Evolutionary conservation across 2,329 filamentous ascomycete genomes (phyloP), one percentile per base, ranked within the genome.

Genomic region (Neofusicoccum laricinum): DNA sequence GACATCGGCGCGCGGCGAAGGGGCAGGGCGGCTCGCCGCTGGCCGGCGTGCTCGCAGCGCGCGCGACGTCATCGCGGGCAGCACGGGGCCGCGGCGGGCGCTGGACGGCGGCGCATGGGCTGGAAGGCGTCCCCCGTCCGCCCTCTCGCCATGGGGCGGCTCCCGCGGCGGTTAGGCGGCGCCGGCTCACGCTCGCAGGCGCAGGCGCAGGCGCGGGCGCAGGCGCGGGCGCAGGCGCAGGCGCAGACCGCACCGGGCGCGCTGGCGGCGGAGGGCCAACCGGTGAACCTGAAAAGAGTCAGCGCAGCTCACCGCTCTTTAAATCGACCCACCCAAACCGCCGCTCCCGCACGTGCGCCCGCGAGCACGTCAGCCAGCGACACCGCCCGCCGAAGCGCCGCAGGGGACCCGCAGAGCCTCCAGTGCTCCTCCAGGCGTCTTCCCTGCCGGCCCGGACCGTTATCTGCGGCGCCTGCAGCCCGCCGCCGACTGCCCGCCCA

Each of bases 341-440:
- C 41, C 53, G 48, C 41, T 55, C 55, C 55, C 41, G 55, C 41
- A 46, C 40, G 25, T 4, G 25, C 25, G 25, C 25, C 25, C 25
- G 25, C 25, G 25, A 25, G 25, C 25, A 25, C 25, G 25, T 4
- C 55, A 46, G 19, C 21, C 40, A 40, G 55, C 55, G 55, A 59
- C 10, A 46, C 40, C 55, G 55, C 55, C 40, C 53, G 38, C 38
- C 53, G 53, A 43, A 17, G 43, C 10, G 53, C 50, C 50, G 43
- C 43, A 46, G 32, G n/a, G 32, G 46, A 49, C 46, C 46, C 55
- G 55, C 55, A 59, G 55, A 59, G 55, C 55, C 55, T 59, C 55
- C 55, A 59, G 55, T 25, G 7, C 3, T 45, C 19, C 53, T 45
- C 40, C 40, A 45, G 38, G 40, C 55, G 15, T 36, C 40, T 59